Conservation (phyloP, 2,329 filamentous ascomycete genomes). For the Penicillium sp. region DNA sequence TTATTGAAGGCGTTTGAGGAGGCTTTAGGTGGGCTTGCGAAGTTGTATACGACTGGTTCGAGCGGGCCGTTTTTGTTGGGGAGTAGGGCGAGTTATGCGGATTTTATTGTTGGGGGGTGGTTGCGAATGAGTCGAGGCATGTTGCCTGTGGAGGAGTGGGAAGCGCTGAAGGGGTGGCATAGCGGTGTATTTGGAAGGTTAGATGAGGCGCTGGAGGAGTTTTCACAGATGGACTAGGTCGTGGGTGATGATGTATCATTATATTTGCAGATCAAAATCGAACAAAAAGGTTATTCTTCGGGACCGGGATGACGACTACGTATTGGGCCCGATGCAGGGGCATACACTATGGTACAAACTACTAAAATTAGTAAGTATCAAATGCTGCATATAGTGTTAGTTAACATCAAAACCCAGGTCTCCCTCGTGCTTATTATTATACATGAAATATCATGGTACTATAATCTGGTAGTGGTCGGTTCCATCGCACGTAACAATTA, state of each 20-base stretch:
- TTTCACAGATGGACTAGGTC: slow-evolving; percentile 19
- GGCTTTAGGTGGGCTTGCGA: slow-evolving; percentile 44
- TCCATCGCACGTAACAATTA: neutral
- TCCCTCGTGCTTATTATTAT: neutral
- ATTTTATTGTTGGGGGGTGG: slow-evolving; percentile 59
- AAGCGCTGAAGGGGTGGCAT: slow-evolving; percentile 50
- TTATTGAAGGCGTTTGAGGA: slow-evolving; percentile 42
- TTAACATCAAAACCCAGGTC: neutral
- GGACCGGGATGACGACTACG: neutral
- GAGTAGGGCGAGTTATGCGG: slow-evolving; percentile 49
- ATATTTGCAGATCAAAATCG: neutral
- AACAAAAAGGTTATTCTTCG: neutral
- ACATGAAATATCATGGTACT: neutral
- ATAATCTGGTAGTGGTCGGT: neutral
- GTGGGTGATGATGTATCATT: neutral
- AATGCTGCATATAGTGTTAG: neutral
- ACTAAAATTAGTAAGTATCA: neutral
- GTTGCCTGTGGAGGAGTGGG: slow-evolving; percentile 50
- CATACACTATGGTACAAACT: neutral
- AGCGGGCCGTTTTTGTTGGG: slow-evolving; percentile 53
- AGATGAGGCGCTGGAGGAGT: slow-evolving; percentile 47
- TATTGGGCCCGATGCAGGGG: neutral
- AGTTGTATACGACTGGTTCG: slow-evolving; percentile 38
- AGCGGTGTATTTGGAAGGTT: slow-evolving; percentile 51
- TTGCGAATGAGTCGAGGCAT: slow-evolving; percentile 46